Percentiles rank a stretch among this genome's conserved stretches.
These are phyloP conservation scores for Kodamaea plutei DNA, from an alignment of 1,139 yeast species.

Conservation along the genomic window DNA sequence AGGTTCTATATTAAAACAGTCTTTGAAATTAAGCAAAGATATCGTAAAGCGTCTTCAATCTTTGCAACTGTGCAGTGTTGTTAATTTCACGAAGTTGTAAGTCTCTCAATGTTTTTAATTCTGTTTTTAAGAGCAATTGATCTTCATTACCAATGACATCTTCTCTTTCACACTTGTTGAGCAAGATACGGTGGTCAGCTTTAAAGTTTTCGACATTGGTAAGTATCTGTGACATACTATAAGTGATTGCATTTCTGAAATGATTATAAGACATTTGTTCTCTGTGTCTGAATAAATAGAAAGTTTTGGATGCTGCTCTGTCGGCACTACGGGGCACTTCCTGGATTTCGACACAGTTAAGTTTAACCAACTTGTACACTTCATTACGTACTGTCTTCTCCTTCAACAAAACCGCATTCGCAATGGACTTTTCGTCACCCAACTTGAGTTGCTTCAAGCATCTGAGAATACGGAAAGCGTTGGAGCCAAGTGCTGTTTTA, in stretches of 20 bases:
- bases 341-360: constrained; percentile 68
- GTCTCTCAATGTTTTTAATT: constrained; percentile 63
- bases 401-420: constrained; percentile 69
- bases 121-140: constrained; percentile 69
- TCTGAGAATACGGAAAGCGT: constrained; percentile 60
- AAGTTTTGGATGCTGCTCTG: constrained; percentile 86
- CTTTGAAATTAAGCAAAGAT: constrained; percentile 27
- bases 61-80: constrained; percentile 49
- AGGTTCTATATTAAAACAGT: too few relatives aligned
- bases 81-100: constrained; percentile 56
- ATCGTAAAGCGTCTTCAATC: constrained; percentile 54
- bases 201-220: constrained; percentile 55
- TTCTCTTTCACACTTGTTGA: constrained; percentile 80
- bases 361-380: constrained; percentile 50
- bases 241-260: constrained; percentile 29
- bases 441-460: constrained; percentile 64
- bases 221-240: constrained; percentile 57
- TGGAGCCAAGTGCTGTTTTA: constrained; percentile 52
- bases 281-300: constrained; percentile 74
- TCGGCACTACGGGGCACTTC: constrained; percentile 93
- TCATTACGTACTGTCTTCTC: constrained; percentile 73
- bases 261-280: constrained; percentile 57
- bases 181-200: constrained; percentile 57
- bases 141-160: constrained; percentile 85
- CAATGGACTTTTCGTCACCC: constrained; percentile 81